Base-by-base conservation (phyloP, 208 protist species). In the Trypanosoma boissoni region DNA sequence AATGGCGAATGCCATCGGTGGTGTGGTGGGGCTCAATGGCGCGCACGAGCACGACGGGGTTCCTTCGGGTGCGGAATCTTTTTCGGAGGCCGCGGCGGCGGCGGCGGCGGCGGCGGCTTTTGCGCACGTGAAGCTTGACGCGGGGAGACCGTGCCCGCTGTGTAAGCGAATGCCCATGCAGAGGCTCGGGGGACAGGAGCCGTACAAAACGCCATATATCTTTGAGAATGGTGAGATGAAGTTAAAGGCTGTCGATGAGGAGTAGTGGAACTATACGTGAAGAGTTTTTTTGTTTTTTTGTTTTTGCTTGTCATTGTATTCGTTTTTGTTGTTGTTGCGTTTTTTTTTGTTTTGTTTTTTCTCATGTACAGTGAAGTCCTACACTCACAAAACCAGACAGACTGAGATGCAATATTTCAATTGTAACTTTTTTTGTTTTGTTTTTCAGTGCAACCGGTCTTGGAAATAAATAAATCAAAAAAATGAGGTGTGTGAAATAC, bases 161-260 rank as follows among this genome's bases (percentile, higher is more conserved):
- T 91, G 84, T 53, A 69, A 86, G 41, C 71, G 80, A 7, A 29
- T 70, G 12, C 69, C 80, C 0, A 72, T 68, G 42, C 57, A 68
- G 54, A 44, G 58, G 39, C 58, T 77, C 18, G 23, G 72, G 80
- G 42, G 54, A 57, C n/a, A 48, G 46, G 23, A 57, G 10, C 86
- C 83, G n/a, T 93, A 93, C 63, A 58, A 69, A 23, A 93, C 83
- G n/a, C 56, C 64, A 2, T 93, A 80, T 56, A 65, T 72, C n/a
- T 93, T 81, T 69, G 68, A 46, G 20, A 50, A 69, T 3, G 78
- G 79, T 5, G 68, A 48, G 24, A 88, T 83, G 49, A 48, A 10
- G 18, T 9, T 9, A 4, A 65, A 55, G 37, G 28, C 27, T 42
- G 31, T 46, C 14, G 44, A 42, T 14, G 59, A 50, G 20, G 50